Percentiles rank a stretch among this genome's conserved stretches.
Evolutionary conservation across 2,329 filamentous ascomycete genomes (phyloP).

Genomic region (Fusarium abutilonis): DNA sequence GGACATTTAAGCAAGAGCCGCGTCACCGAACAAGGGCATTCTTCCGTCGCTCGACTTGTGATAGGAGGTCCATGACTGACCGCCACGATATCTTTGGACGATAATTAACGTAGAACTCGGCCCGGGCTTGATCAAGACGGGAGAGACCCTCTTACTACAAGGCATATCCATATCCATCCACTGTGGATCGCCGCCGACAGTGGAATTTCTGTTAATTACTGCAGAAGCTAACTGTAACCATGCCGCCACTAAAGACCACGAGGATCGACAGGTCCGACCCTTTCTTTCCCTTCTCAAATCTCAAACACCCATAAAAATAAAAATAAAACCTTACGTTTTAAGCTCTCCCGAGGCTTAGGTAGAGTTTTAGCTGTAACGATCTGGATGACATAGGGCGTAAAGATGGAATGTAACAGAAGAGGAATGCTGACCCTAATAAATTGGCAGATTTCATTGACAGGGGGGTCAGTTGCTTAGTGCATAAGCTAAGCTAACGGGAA

Average conservation of each 20-base stretch:
- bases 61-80: too few relatives aligned
- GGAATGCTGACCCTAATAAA: background rate
- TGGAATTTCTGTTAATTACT: conserved; percentile 1
- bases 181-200: conserved; percentile 9
- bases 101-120: background rate
- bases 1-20: too few relatives aligned
- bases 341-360: background rate
- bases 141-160: conserved; percentile 8
- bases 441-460: background rate
- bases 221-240: background rate
- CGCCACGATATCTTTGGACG: too few relatives aligned
- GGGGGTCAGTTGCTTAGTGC: background rate
- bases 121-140: background rate
- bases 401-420: conserved; percentile 5
- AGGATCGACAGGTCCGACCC: conserved; percentile 3
- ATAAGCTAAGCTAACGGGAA: conserved; percentile 8
- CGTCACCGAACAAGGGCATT: too few relatives aligned
- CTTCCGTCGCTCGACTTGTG: too few relatives aligned
- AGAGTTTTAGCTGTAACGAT: background rate
- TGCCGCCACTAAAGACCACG: background rate
- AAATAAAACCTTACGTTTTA: background rate
- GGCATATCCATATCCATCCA: background rate
- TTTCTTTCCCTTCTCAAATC: too few relatives aligned
- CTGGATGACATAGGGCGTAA: background rate
- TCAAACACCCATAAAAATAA: background rate